These are phyloP conservation scores for Cladobotryum mycophilum DNA, from an alignment of 2,329 filamentous ascomycete genomes.

Conservation along the genomic window DNA sequence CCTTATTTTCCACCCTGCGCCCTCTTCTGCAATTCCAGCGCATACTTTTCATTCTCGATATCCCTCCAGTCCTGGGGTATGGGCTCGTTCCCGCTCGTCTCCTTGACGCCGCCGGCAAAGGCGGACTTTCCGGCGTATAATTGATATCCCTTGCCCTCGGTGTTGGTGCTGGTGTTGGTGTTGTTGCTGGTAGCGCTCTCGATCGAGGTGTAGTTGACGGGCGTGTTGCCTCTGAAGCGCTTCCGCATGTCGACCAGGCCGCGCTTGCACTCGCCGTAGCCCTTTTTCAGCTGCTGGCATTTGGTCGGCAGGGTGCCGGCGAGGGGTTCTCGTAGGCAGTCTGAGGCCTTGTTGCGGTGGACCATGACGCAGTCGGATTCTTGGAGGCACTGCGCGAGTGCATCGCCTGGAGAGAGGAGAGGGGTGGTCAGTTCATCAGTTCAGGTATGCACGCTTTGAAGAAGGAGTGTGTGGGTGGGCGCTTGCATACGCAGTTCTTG, in stretches of 20 bases:
- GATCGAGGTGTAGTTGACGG: slow-evolving; percentile 60
- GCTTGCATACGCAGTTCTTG: slow-evolving; percentile 86
- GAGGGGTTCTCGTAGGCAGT: slow-evolving; percentile 81
- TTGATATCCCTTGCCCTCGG: slow-evolving; percentile 57
- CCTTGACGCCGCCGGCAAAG: slow-evolving; percentile 57
- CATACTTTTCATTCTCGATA: slow-evolving; percentile 56
- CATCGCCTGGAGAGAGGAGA: slow-evolving; percentile 57
- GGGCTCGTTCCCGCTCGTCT: slow-evolving; percentile 62
- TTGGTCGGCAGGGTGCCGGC: slow-evolving; percentile 73
- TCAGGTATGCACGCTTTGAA: no score
- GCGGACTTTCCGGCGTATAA: slow-evolving; percentile 73
- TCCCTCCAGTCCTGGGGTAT: slow-evolving; percentile 57
- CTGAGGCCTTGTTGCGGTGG: slow-evolving; percentile 75
- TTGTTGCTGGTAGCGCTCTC: no score
- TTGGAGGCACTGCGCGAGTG: slow-evolving; percentile 90
- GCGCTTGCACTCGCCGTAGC: slow-evolving; percentile 90
- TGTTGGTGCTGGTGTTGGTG: slow-evolving; percentile 16
- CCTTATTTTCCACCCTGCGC: slow-evolving; percentile 5
- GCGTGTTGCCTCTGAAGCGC: slow-evolving; percentile 89
- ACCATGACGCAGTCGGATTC: slow-evolving; percentile 96
- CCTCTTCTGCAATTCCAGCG: slow-evolving; percentile 27
- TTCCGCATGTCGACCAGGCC: slow-evolving; percentile 99
- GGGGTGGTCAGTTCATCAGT: neutral
- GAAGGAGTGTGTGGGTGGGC: no score
- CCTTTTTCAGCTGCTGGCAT: slow-evolving; percentile 90